These are phyloP conservation scores for Hsuehochloa calcarea DNA, from an alignment of 176 grass and related monocot species.

Conservation along the genomic window DNA sequence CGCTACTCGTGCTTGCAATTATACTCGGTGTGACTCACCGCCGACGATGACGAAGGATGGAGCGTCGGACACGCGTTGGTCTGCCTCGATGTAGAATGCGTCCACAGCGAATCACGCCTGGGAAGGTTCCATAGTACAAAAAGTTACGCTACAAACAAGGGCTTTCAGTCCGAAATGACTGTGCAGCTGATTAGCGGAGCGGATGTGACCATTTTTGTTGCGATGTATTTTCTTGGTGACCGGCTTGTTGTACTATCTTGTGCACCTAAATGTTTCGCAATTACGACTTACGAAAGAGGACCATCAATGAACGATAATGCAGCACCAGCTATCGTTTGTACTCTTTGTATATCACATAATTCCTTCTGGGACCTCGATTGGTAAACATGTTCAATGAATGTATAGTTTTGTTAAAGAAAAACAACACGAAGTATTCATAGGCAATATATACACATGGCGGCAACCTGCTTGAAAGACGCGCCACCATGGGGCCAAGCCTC, in stretches of 20 bases:
- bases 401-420: background rate
- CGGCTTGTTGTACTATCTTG: too few relatives aligned
- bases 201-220: background rate
- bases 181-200: too few relatives aligned
- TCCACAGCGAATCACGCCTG: too few relatives aligned
- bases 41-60: background rate
- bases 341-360: background rate
- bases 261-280: background rate
- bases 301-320: background rate
- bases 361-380: background rate
- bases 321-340: background rate
- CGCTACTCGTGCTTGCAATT: background rate
- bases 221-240: too few relatives aligned
- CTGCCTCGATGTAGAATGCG: background rate
- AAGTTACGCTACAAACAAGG: background rate
- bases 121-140: background rate
- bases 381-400: background rate
- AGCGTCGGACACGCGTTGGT: background rate
- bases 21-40: background rate
- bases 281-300: background rate
- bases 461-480: background rate
- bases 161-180: background rate
- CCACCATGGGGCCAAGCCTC: background rate
- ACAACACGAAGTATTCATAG: background rate
- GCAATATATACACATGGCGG: slow-evolving; percentile 7